Percentiles rank a stretch among this genome's conserved stretches.
phyloP scores from a whole-genome alignment of 208 protist species.

The Naegleria lovaniensis region DNA sequence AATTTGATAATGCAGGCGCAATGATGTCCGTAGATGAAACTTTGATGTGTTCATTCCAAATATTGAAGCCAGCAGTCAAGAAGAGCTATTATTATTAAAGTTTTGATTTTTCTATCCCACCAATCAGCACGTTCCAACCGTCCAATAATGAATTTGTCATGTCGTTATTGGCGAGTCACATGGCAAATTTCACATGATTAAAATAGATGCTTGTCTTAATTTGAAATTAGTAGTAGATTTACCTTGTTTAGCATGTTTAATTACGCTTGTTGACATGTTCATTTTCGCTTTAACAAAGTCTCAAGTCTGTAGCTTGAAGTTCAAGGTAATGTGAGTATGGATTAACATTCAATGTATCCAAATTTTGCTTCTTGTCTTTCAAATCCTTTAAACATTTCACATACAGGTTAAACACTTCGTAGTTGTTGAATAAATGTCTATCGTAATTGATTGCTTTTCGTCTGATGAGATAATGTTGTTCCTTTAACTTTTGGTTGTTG shows the following conservation, averaged over 20 bases:
- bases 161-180: no score
- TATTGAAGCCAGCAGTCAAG: slow-evolving; percentile 66
- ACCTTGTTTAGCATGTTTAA: no score
- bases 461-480: slow-evolving; percentile 22
- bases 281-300: not conserved
- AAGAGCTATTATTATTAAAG: slow-evolving; percentile 49
- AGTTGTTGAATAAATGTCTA: slow-evolving; percentile 4
- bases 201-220: no score
- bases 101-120: not conserved
- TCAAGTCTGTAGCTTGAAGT: not conserved
- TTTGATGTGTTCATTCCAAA: slow-evolving; percentile 95
- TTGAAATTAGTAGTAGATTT: no score
- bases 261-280: no score
- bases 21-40: slow-evolving; percentile 94
- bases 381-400: slow-evolving; percentile 4
- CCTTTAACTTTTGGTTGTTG: not conserved
- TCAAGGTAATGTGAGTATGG: not conserved
- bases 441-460: not conserved
- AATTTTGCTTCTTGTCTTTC: not conserved
- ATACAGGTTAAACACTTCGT: slow-evolving; percentile 19
- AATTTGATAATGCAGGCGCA: slow-evolving; percentile 99
- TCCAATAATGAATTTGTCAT: no score
- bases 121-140: no score
- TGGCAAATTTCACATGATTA: no score
- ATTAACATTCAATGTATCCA: not conserved